Evolutionary conservation across 345 rosid genomes (phyloP), one percentile per base, ranked within the genome.

Genomic region (Trapa incisa): DNA sequence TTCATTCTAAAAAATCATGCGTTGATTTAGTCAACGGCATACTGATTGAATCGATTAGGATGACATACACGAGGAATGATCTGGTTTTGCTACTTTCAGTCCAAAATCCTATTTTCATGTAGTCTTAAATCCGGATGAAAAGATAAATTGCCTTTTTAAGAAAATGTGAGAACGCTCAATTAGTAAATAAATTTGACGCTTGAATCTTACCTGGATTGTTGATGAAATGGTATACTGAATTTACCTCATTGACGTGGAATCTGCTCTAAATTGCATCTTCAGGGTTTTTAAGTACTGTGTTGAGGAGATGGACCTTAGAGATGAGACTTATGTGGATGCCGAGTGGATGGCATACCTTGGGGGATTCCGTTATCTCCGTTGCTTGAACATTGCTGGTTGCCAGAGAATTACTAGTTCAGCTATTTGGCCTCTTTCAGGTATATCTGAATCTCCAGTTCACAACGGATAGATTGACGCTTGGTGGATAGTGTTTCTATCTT

Each of bases 341-440:
- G 99, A 94, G 77, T 94, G 99, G 99, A 80, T 85, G 86, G 97
- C 94, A 0, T 93, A 88, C 74, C 61, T 90, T 68, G 98, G 92
- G 54, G 91, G 91, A n/a, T 93, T 87, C 41, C 82, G 75, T 54
- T 76, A 75, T 77, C 74, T 93, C 57, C 74, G 72, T 10, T 77
- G 76, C 42, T 76, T 94, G 67, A 85, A 80, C 68, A 78, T 90
- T 60, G 85, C 95, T 1, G 89, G 79, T 78, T 87, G 99, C 75
- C 80, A 52, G 36, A 82, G 81, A 75, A 81, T 91, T 77, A 87
- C 78, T 41, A 82, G 79, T 70, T 86, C 91, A 50, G 78, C 96
- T 2, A 73, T 94, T 68, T 94, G 96, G 95, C 69, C 96, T 63
- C 73, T 91, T 60, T 66, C 85, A 70, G 97, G 99, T 87, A 70